Evolutionary conservation across 768 basidiomycete genomes (phyloP).

Genomic region (Galerina marginata): DNA sequence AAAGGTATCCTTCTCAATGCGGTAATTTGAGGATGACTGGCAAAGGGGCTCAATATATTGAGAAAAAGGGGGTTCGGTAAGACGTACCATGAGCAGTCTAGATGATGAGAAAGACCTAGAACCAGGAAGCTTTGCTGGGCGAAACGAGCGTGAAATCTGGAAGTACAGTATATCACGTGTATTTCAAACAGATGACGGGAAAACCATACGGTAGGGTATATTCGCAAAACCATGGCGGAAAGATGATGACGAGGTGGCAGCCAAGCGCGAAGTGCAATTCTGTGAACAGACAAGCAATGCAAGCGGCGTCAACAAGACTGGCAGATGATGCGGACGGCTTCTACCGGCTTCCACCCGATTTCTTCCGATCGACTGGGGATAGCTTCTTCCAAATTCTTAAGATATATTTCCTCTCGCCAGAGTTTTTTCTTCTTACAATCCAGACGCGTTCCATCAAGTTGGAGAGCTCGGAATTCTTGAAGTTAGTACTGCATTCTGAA

Average conservation of each 20-base stretch:
- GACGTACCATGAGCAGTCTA: constrained; percentile 33
- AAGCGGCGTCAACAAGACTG: not conserved
- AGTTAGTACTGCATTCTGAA: not conserved
- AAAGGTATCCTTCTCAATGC: constrained; percentile 92
- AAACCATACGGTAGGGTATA: constrained; percentile 19
- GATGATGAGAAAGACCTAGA: constrained; percentile 40
- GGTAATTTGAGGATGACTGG: constrained; percentile 58
- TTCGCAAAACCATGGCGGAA: constrained; percentile 22
- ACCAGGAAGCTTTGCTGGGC: constrained; percentile 17
- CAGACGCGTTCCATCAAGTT: too few species aligned
- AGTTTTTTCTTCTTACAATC: too few species aligned
- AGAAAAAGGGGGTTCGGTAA: not conserved
- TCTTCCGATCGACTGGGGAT: constrained; percentile 6
- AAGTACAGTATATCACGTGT: constrained; percentile 37
- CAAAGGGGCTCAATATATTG: not conserved
- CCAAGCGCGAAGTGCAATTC: not conserved
- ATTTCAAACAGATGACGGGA: constrained; percentile 10
- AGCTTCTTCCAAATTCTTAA: not conserved
- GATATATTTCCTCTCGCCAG: not conserved
- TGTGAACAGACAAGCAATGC: not conserved
- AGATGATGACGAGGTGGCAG: not conserved
- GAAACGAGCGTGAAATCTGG: constrained; percentile 31
- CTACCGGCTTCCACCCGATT: constrained; percentile 18
- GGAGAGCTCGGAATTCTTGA: too few species aligned
- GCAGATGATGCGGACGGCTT: constrained; percentile 2